Base-by-base conservation (phyloP, 495 filamentous ascomycete species). In the Massariosphaeria phaeospora region DNA sequence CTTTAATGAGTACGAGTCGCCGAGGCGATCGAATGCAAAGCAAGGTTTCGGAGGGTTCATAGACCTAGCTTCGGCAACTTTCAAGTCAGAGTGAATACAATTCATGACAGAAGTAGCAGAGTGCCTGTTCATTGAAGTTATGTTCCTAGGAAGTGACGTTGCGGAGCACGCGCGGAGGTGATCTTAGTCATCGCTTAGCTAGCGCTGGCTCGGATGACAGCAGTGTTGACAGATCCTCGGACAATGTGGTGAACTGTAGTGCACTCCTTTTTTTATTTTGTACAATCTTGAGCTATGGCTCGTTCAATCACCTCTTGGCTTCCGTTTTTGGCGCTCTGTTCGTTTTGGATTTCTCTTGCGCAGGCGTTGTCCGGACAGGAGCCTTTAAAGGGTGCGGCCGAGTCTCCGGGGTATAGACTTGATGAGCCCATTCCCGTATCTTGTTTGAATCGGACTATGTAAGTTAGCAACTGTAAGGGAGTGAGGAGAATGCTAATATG, bases 401-500 rank as follows among this genome's bases (percentile, higher is more conserved):
- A 57, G 36, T 50, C 54, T 54, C 52, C 50, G 12, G 62, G 61
- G 25, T 77, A 77, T 57, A 66, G 66, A 45, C 62, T 69, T 48
- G 73, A 72, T 7, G 64, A 73, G 26, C 48, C 47, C 17, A 80
- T 88, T 54, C 80, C 81, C 15, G 81, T 88, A 21, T 79, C 70
- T 35, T 88, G 84, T 70, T 63, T 88, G 59, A 84, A 86, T 64
- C 67, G 84, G 52, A 82, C 79, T 11, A 76, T 82, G 84, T 87
- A 15, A 47, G 55, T 59, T 12, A 46, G 23, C 17, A 34, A 13
- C 25, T 31, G 29, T 42, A 31, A 15, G 38, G 21, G 23, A 10
- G 39, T n/a, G 17, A 21, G 4, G 38, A 21, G 38, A 33, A n/a
- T 39, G 45, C 53, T 57, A 36, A 57, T 29, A 15, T 12, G 18